Base-by-base conservation (phyloP, 2,329 filamentous ascomycete species). In the Karstenula rhodostoma region DNA sequence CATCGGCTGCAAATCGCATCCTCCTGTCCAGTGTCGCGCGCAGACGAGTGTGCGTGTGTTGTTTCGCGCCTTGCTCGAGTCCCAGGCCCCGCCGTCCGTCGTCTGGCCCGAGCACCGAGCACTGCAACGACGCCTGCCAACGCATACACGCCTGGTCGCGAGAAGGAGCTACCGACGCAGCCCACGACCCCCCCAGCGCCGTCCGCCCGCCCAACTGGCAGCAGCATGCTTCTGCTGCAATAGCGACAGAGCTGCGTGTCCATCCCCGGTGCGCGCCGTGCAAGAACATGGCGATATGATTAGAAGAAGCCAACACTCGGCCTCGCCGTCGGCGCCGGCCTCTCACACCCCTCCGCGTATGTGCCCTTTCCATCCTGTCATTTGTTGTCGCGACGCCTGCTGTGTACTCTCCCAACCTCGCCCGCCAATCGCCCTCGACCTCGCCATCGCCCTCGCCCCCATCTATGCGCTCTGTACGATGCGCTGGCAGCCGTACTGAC, bases 311-410 rank as follows among this genome's bases (percentile, higher is more conserved):
- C 73, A 73, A 61, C 68, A 67, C 61, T 75, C 73, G 64, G 73
- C 74, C 66, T 89, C 87, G 67, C 88, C 87, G 77, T 85, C 86
- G 70, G 86, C 86, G 78, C 83, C 83, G 79, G 81, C 84, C 83
- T 67, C 82, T 83, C 72, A 54, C 37, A 40, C 37, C 46, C 81
- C 84, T 67, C 84, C 84, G 72, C 83, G 87, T 89, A 88, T 76
- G 87, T 89, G 66, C 55, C 44, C 57, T 37, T 22, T 53, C 29
- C 29, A 32, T 32, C 29, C 35, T 58, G 17, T 55, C 17, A 51
- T 57, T 48, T 60, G 44, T 56, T 56, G 40, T 56, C 25, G 56
- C 56, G 37, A 40, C 17, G 37, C 43, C 37, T 40, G 37, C 17
- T 40, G 17, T 40, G 37, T 40, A 19, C 37, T 40, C 44, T 13